Evolutionary conservation across 1,139 yeast genomes (phyloP), one percentile per base, ranked within the genome.

Genomic region (Sugiyamaella paludigena): DNA sequence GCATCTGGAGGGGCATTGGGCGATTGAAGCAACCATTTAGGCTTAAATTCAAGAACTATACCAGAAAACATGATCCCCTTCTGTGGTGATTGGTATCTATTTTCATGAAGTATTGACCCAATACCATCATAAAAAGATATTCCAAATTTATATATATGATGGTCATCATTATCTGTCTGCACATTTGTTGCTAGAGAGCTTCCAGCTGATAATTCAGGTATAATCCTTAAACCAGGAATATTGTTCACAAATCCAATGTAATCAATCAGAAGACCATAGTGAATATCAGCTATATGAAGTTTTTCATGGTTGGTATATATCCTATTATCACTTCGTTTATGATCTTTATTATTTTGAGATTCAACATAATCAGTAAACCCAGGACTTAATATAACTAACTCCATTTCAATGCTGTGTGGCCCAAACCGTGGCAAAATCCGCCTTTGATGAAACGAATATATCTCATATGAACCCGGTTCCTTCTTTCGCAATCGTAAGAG

Each of bases 21-120:
- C 0, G 67, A 64, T 47, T 63, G 66, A 2, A 51, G 31, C 7
- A 75, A 62, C 79, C 79, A 75, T 53, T 75, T 75, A 0, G 79
- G 79, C 55, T 75, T 75, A 50, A 74, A 63, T 47, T 74, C 76
- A 3, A 71, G 53, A 3, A 63, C 54, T 8, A 12, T 33, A 16
- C 40, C 41, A 10, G 41, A 33, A 26, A 24, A 33, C 24, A 16
- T 26, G 12, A 29, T 12, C 24, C 15, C 30, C 36, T 28, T 11
- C 2, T n/a, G 26, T 4, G 41, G 2, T 7, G 33, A 34, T 10
- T 19, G 19, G 15, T 38, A 16, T 9, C 28, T 15, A 12, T 42
- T 38, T 7, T 32, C 29, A 13, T 38, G 45, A 8, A 41, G 29
- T 7, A 34, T 24, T 4, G 33, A 38, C 11, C 49, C 46, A 16